Evolutionary conservation across 345 rosid species (phyloP), one percentile per base, ranked within the genome.

Genomic region (Microcos paniculata): DNA sequence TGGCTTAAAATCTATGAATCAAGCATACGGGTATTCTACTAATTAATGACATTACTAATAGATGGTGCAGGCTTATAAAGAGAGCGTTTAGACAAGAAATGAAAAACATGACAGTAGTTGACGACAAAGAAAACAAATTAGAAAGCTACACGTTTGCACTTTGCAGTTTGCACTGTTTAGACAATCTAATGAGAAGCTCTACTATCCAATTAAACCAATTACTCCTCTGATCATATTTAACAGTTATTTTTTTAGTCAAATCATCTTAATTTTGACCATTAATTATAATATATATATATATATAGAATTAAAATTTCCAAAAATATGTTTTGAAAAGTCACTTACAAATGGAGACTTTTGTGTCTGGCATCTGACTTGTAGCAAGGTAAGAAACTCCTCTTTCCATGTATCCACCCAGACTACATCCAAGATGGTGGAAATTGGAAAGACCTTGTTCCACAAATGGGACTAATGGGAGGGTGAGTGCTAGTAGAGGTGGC

Each of bases 1-100:
- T 12, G 8, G 49, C 49, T 40, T 64, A 38, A 12, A 48, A 64
- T 40, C 10, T 64, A 30, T 13, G 30, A 40, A n/a, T 64, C 30
- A n/a, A n/a, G n/a, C n/a, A n/a, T n/a, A n/a, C n/a, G n/a, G n/a
- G n/a, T n/a, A 42, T 3, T 42, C 11, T 65, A 42, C 0, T 65
- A 65, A n/a, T 30, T 64, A 40, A 40, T 63, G 51, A 51, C 48
- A 40, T 63, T 63, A n/a, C 26, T 63, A 43, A 63, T 38, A 19
- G 15, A 9, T 31, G 61, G 61, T 73, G 74, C 31, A 65, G 62
- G 62, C 28, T 73, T 78, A 56, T 74, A 48, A 73, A 74, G 73
- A 64, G 8, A 31, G 62, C 76, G 64, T 62, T 70, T n/a, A 19
- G 45, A 71, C 30, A 19, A n/a, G n/a, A n/a, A n/a, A n/a, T n/a